Conservation (phyloP, 1,284 basidiomycete species). For the Apiotrichum porosum region DNA sequence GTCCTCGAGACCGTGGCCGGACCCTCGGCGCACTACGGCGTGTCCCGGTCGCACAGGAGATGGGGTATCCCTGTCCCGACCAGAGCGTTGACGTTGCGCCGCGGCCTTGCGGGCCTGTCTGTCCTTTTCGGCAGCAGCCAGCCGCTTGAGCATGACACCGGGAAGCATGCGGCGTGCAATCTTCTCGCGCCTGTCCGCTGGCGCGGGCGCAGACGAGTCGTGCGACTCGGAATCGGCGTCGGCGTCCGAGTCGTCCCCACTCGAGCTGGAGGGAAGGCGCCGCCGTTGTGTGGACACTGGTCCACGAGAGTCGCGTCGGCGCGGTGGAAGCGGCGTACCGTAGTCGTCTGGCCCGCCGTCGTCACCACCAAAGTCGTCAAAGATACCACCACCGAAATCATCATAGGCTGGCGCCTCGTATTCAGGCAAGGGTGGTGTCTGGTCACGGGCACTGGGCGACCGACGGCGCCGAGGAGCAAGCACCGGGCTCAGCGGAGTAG, state of each 20-base stretch:
- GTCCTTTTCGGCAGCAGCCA: conserved; percentile 15
- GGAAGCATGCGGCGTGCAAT: conserved; percentile 44
- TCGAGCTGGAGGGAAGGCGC: conserved; percentile 7
- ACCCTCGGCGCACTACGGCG: conserved; percentile 30
- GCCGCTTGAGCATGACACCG: conserved; percentile 34
- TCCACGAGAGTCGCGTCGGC: too few species aligned
- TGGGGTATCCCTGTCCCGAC: not conserved
- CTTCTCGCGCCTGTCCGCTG: conserved; percentile 22
- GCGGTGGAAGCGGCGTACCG: not conserved
- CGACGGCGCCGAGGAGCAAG: too few species aligned
- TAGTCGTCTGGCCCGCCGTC: too few species aligned
- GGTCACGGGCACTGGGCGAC: too few species aligned
- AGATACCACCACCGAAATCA: too few species aligned
- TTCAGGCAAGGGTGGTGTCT: too few species aligned
- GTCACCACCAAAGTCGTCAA: too few species aligned
- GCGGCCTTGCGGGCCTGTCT: conserved; percentile 12
- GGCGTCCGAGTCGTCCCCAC: not conserved
- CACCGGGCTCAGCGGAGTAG: too few species aligned
- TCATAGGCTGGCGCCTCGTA: too few species aligned
- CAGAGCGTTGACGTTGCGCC: conserved; percentile 1
- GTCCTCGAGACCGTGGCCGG: conserved; percentile 8
- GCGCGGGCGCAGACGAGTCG: not conserved
- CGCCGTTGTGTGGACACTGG: too few species aligned
- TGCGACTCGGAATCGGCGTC: conserved; percentile 1
- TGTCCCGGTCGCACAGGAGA: conserved; percentile 34